phyloP scores from a whole-genome alignment of 768 basidiomycete species.

The Polyporus arcularius region DNA sequence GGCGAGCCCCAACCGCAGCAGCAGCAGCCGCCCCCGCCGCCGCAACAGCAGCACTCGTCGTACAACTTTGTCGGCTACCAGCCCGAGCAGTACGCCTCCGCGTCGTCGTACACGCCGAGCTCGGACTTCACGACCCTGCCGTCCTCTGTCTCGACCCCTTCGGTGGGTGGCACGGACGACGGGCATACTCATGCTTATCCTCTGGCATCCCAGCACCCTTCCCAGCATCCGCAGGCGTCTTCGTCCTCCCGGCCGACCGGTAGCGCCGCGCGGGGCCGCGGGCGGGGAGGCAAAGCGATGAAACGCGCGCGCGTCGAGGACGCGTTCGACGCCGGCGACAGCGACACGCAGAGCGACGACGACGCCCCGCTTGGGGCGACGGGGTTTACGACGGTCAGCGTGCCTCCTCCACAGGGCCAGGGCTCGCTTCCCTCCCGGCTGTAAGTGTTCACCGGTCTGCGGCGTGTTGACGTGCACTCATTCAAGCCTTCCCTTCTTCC shows the following conservation, averaged over 20 bases:
- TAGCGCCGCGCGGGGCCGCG: background rate
- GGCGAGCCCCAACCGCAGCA: background rate
- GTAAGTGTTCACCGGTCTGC: conserved; percentile 17
- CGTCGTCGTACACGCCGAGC: conserved; percentile 17
- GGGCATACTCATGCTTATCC: conserved; percentile 16
- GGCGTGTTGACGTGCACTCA: background rate
- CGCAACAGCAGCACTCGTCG: conserved; percentile 8
- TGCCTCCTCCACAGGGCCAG: conserved; percentile 20
- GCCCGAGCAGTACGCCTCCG: conserved; percentile 17
- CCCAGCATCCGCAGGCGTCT: conserved; percentile 10
- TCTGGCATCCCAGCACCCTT: background rate
- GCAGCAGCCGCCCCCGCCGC: background rate
- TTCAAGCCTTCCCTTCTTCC: background rate
- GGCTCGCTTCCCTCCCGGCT: conserved; percentile 20
- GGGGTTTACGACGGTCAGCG: conserved; percentile 17
- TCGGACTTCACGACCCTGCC: conserved; percentile 16
- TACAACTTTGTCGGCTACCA: conserved; percentile 21
- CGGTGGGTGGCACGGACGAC: conserved; percentile 18
- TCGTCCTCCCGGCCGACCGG: conserved; percentile 6
- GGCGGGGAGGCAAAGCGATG: background rate
- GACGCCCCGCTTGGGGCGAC: conserved; percentile 7
- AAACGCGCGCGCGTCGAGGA: conserved; percentile 17
- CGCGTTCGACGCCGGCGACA: conserved; percentile 12
- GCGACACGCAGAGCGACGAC: conserved; percentile 21
- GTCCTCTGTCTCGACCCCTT: conserved; percentile 20